Base-by-base conservation (phyloP, 129 eudicot species). In the Flaveria brownii region DNA sequence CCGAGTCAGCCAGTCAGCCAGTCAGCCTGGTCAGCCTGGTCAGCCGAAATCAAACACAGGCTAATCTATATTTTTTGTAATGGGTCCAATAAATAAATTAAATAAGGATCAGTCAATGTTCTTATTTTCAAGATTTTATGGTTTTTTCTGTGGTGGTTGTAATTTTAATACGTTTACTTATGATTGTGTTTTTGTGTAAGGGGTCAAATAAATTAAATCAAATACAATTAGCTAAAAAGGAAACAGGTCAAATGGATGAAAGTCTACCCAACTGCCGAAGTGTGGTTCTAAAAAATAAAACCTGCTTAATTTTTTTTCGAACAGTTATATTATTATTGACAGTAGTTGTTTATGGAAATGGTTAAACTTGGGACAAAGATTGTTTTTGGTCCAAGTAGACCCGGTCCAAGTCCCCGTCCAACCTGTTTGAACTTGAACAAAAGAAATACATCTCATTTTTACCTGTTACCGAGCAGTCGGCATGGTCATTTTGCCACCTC, bases 401-500 rank as follows among this genome's bases (percentile, higher is more conserved):
- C 42, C 7, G n/a, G 13, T 26, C 41, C 17, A n/a, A 14, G 14
- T 30, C 69, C 42, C 7, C 9, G 13, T 26, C 41, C 17, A n/a
- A 61, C 41, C 18, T 28, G 39, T 63, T 63, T 15, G 45, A 63
- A 63, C 22, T 15, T 63, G 45, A 63, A 66, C 49, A 39, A 65
- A 66, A 16, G 8, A 64, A 10, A 25, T 14, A 3, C 5, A 11
- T 46, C 30, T 13, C 33, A 9, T 69, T 47, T 46, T 22, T 39
- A 23, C 42, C 56, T 1, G 1, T 22, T 25, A 26, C 0, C 11
- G 26, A 50, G 9, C 28, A 39, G 46, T 22, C 61, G n/a, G 14
- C 39, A 33, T 0, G 41, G 7, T 5, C 61, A 70, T 70, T 43
- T 70, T 47, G 60, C 62, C 5, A 50, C 45, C 54, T 68, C 23